Evolutionary conservation across 1,284 basidiomycete genomes (phyloP), one percentile per base, ranked within the genome.

Genomic region (Heterobasidion occidentale): DNA sequence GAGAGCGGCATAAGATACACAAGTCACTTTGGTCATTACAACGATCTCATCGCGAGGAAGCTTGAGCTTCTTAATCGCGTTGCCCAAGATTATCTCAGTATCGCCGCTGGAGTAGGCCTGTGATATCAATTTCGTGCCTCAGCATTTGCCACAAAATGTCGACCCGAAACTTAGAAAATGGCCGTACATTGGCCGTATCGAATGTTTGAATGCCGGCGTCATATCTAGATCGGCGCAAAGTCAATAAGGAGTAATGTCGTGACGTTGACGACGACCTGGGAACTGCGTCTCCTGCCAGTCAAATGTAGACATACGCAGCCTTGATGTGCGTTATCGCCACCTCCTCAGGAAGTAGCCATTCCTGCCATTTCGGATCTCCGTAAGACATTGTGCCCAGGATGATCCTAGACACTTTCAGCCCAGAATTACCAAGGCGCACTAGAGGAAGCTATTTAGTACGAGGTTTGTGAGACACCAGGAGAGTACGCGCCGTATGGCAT

Each of bases 121-220:
- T 35, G 5, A 51, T 7, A 17, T 19, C 9, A 11, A 36, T 20
- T 11, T 46, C 15, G 9, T 54, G 11, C 17, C 9, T 48, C 9
- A 15, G 44, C 15, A 33, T 33, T 45, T 45, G 19, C 12, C n/a
- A 8, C 9, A 12, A 44, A 33, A 66, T 55, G 45, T 58, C 12
- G 27, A 17, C 36, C 15, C 15, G 3, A n/a, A 11, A 27, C 36
- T n/a, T 19, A 9, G 17, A n/a, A 46, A n/a, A 48, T 7, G 27
- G 48, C 9, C 54, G 14, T 47, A 78, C 79, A 63, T 83, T 74
- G 5, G 78, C 83, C 0, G 86, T 88, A 61, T 89, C 86, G 56
- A 88, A 88, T 0, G 84, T 79, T 65, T 86, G 80, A 60, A 88
- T 84, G 14, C 87, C 86, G 7, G 77, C 56, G 6, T 69, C 67